Base-by-base conservation (phyloP, 2,329 filamentous ascomycete genomes). In the Ceratocystis ficicola region DNA sequence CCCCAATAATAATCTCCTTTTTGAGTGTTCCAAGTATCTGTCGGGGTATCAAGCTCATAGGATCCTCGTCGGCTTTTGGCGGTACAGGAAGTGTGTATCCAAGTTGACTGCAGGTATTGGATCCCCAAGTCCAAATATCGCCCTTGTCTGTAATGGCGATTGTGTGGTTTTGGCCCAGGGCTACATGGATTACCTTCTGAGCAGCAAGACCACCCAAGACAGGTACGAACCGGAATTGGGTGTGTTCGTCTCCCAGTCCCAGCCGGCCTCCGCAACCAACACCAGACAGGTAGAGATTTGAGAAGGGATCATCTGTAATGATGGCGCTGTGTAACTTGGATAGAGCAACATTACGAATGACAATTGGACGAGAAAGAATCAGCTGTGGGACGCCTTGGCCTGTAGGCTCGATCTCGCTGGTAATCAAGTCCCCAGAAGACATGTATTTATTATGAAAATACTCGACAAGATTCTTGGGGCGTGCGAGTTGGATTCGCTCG, bases 91-190 rank as follows among this genome's bases (percentile, higher is more conserved):
- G 78, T 20, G 82, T 77, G 73, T 96, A 97, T 4, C 94, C 94
- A 15, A 99, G 80, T 73, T 97, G 93, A 1, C 87, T 90, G 72
- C 84, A 86, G 6, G 82, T 85, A 71, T 96, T 97, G 69, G 87
- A 89, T 6, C 94, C 94, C 94, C 94, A 99, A 1, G 90, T 94
- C 79, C 90, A 96, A 5, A 96, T 83, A 70, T 95, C 90, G n/a
- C 94, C 93, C 64, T 86, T 81, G n/a, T 86, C 86, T 2, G 89
- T 88, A 5, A 97, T 79, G 1, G 90, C 93, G 73, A 99, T 80
- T 2, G 88, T 89, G 73, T 99, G 94, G 70, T 96, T 94, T 72
- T 95, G 90, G 0, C 94, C 94, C 2, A 99, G 80, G 1, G 91
- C 90, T 60, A 96, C 81, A n/a, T 85, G 83, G 1, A 82, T 77